phyloP scores from a whole-genome alignment of 23 red algal species.

The Agarophyton chilense region DNA sequence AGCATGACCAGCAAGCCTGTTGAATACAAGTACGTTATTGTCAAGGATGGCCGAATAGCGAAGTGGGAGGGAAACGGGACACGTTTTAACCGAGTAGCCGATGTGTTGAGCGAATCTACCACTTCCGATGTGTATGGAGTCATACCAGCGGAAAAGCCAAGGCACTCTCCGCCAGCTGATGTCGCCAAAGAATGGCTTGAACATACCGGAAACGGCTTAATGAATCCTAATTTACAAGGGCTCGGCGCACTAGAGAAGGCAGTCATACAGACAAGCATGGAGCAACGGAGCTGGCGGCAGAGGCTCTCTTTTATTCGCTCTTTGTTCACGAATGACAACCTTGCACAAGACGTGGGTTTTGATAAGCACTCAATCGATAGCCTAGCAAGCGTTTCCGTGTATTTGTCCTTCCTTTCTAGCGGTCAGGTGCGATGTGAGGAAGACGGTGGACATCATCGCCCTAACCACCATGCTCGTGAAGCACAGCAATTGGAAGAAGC shows the following conservation, averaged over 20 bases:
- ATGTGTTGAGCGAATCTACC: not conserved
- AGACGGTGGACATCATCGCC: constrained; percentile 78
- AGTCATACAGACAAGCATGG: constrained; percentile 26
- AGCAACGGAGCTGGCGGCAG: constrained; percentile 72
- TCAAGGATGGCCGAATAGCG: constrained; percentile 15
- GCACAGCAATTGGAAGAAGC: constrained; percentile 58
- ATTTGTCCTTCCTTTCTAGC: constrained; percentile 76
- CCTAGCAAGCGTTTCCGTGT: constrained; percentile 68
- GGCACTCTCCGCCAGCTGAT: not conserved
- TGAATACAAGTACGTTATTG: constrained; percentile 80
- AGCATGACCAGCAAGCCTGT: constrained; percentile 6
- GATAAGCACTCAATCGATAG: constrained; percentile 45
- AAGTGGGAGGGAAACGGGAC: constrained; percentile 57
- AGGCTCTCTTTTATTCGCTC: constrained; percentile 60
- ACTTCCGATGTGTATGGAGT: constrained; percentile 16
- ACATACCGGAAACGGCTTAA: not conserved
- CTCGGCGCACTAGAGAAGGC: constrained; percentile 64
- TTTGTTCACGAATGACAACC: constrained; percentile 49
- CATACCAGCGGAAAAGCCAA: not conserved
- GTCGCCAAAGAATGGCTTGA: not conserved
- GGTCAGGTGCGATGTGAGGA: constrained; percentile 78
- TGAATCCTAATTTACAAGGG: constrained; percentile 4
- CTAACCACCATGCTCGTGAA: constrained; percentile 83
- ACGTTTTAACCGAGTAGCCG: constrained; percentile 18
- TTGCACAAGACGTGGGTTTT: constrained; percentile 38